Evolutionary conservation across 2,329 filamentous ascomycete species (phyloP), one percentile per base, ranked within the genome.

Genomic region (Neonectria hederae): DNA sequence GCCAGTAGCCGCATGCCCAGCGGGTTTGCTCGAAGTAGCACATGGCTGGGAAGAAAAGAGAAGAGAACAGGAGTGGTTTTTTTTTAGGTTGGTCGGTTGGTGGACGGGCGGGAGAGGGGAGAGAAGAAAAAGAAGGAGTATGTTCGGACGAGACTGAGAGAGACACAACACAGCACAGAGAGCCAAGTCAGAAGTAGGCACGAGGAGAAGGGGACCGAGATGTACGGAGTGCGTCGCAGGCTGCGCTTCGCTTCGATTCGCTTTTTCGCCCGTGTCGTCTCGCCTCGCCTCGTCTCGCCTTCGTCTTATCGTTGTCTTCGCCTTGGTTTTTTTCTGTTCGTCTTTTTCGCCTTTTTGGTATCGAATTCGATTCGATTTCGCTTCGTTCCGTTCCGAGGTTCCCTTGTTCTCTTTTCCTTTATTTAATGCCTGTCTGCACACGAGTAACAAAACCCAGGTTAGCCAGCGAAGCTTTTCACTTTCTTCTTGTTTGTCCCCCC

Each of bases 21-120:
- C 89, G 87, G 79, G 91, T 93, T 81, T 95, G 92, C 76, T 97
- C 94, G 84, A 94, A 98, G 85, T 96, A 97, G 84, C 95, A 97
- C 95, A 98, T 97, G 72, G 77, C 54, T 38, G 19, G 62, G 49
- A 49, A 60, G 58, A 54, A 45, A 38, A 22, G 54, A 45, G 46
- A 30, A 17, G 10, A 32, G 10, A 28, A 26, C 17, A 59, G 60
- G 17, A 28, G 28, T 46, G 55, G 42, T 38, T 43, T n/a, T n/a
- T n/a, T n/a, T n/a, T 49, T 54, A 61, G 28, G 61, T 56, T 63
- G 53, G 64, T 48, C 55, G 13, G 21, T 38, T 38, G 35, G 35
- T 5, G 14, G 35, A 17, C 35, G 35, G 14, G 35, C 17, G 43
- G 22, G 43, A 28, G 7, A 30, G 10, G 8, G 8, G 21, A 49